Percentiles rank a stretch among this genome's conserved stretches.
Conservation (phyloP, 2,329 filamentous ascomycete genomes). For the Aspergillus neoniger region DNA sequence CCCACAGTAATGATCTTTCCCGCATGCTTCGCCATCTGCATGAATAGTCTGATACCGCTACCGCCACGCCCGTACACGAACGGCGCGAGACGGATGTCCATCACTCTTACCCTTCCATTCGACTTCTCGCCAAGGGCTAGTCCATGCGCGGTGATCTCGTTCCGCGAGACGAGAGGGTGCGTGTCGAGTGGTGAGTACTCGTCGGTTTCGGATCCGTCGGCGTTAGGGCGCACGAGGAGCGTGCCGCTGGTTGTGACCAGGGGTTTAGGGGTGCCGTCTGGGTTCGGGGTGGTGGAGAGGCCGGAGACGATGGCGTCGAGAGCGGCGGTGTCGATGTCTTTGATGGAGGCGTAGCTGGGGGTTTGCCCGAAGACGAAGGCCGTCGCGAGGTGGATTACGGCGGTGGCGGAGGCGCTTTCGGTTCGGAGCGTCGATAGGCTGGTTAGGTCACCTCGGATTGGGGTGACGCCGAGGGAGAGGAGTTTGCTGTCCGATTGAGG, state of each 20-base stretch:
- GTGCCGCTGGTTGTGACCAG: conserved; percentile 44
- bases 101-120: conserved; percentile 5
- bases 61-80: conserved; percentile 38
- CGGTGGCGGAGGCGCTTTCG: conserved; percentile 38
- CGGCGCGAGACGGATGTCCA: conserved; percentile 44
- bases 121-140: conserved; percentile 26
- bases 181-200: conserved; percentile 15
- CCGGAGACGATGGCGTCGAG: conserved; percentile 40
- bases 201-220: conserved; percentile 34
- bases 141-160: no score
- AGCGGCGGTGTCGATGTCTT: conserved; percentile 36
- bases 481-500: conserved; percentile 34
- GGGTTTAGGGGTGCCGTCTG: conserved; percentile 19
- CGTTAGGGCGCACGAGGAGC: conserved; percentile 23
- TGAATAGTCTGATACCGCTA: conserved; percentile 28
- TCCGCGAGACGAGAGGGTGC: conserved; percentile 11
- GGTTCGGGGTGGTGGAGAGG: conserved; percentile 18
- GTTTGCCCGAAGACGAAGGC: conserved; percentile 43
- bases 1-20: conserved; percentile 33
- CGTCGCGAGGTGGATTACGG: conserved; percentile 48
- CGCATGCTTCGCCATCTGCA: conserved; percentile 29
- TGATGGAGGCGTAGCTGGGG: conserved; percentile 22
- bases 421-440: conserved; percentile 37
- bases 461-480: conserved; percentile 33
- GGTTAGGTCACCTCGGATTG: conserved; percentile 38